Base-by-base conservation (phyloP, 2,329 filamentous ascomycete species). In the Cytospora paraplurivora region DNA sequence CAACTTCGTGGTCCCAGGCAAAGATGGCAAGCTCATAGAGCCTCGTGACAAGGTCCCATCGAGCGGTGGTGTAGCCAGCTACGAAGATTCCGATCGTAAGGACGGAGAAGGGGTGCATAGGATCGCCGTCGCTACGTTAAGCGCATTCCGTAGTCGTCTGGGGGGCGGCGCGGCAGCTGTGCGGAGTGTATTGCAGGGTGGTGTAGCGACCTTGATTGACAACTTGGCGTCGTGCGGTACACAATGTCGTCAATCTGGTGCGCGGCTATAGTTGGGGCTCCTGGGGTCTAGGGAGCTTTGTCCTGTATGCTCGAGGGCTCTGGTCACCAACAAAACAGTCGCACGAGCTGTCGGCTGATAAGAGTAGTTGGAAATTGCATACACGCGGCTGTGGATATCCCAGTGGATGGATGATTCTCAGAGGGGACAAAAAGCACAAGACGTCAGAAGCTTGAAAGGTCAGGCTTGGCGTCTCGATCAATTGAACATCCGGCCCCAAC, bases 1-100 rank as follows among this genome's bases (percentile, higher is more conserved):
- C 90, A 72, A 99, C 95, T 75, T 94, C 93, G 91, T 98, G 92
- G 77, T 98, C 91, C 93, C 93, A 97, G 70, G 96, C 95, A 77
- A 98, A 99, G 69, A 97, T 90, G 70, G 92, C 91, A 72, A 99
- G 87, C 79, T 99, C 94, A 89, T 97, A 97, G 72, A 98, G 85
- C 73, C 93, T 89, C 71, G 94, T 97, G 70, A 97, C 93, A 68
- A 99, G 88, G 80, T 98, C 95, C 93, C 95, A 99, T 83, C 95
- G 91, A 75, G 95, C 95, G 80, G 95, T 99, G 77, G 94, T 98
- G 85, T 99, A 99, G 78, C 95, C 95, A 81, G 95, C 94, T 85
- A 98, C 90, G 83, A 99, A 99, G 82, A 99, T 97, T 81, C 91
- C 93, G 81, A 97, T 88, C 74, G 93, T 96, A 78, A 97, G 86